Evolutionary conservation across 2,329 filamentous ascomycete species (phyloP).

Genomic region (Penicillium sp.): DNA sequence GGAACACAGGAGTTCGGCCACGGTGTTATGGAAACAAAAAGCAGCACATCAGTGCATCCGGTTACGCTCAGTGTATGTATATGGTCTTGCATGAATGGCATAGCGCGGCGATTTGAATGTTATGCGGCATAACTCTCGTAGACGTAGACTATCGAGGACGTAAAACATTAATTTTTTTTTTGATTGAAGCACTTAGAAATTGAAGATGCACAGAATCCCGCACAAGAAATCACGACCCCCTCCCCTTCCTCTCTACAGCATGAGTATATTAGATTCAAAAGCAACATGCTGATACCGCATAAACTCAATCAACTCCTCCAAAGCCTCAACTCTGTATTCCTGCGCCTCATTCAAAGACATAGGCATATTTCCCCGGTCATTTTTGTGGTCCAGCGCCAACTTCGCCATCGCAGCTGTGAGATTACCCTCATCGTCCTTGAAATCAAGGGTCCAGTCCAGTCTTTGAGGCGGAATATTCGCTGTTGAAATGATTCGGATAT

Average conservation of each 20-base stretch:
- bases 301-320: conserved; percentile 24
- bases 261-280: conserved; percentile 28
- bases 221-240: not conserved
- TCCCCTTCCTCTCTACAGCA: conserved; percentile 8
- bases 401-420: conserved; percentile 13
- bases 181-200: not conserved
- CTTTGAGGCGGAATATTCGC: conserved; percentile 55
- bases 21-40: conserved; percentile 14
- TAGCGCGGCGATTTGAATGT: conserved; percentile 27
- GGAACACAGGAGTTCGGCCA: not conserved
- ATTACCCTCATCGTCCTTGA: conserved; percentile 29
- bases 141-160: not conserved
- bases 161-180: not conserved
- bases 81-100: conserved; percentile 23
- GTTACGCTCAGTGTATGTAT: conserved; percentile 11
- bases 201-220: not conserved
- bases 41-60: not conserved
- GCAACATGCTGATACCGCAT: conserved; percentile 31
- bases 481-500: conserved; percentile 53
- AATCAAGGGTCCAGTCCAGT: conserved; percentile 40
- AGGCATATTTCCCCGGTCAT: conserved; percentile 25
- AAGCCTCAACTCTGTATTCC: conserved; percentile 28
- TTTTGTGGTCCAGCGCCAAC: conserved; percentile 22
- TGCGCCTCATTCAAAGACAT: conserved; percentile 41
- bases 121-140: not conserved